Evolutionary conservation across 495 filamentous ascomycete species (phyloP).

Genomic region (Saxophila tyrrhenica): DNA sequence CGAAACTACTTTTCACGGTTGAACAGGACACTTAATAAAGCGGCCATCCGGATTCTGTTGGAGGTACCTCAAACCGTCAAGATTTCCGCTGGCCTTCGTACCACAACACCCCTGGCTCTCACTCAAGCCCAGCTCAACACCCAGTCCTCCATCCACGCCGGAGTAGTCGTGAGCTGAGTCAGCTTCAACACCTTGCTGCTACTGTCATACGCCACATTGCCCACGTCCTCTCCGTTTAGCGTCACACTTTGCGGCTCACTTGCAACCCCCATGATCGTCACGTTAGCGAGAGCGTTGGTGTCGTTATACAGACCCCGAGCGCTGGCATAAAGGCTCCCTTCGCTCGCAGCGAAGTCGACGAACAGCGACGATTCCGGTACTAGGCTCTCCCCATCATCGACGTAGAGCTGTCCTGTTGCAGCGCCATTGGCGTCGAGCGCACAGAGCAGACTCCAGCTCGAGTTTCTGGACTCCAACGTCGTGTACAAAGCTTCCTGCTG

Average conservation of each 20-base stretch:
- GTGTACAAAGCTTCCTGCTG: slow-evolving; percentile 40
- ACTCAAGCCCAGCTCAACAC: slow-evolving; percentile 19
- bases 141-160: slow-evolving; percentile 24
- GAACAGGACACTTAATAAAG: too few species aligned
- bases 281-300: slow-evolving; percentile 22
- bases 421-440: slow-evolving; percentile 15
- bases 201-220: slow-evolving; percentile 14
- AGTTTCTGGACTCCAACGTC: slow-evolving; percentile 14
- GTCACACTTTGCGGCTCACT: slow-evolving; percentile 16
- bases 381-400: slow-evolving; percentile 24
- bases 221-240: slow-evolving; percentile 17
- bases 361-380: slow-evolving; percentile 38
- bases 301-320: slow-evolving; percentile 19
- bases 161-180: slow-evolving; percentile 18
- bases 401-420: slow-evolving; percentile 19
- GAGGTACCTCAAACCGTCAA: too few species aligned
- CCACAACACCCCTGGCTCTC: too few species aligned
- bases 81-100: too few species aligned
- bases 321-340: slow-evolving; percentile 17
- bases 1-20: too few species aligned
- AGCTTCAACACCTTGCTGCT: slow-evolving; percentile 19
- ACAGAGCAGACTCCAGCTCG: slow-evolving; percentile 13
- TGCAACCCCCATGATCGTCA: slow-evolving; percentile 21
- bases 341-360: slow-evolving; percentile 20
- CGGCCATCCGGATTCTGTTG: too few species aligned